These are phyloP conservation scores for Chlorociboria aeruginascens DNA, from an alignment of 495 filamentous ascomycete genomes.

Conservation along the genomic window DNA sequence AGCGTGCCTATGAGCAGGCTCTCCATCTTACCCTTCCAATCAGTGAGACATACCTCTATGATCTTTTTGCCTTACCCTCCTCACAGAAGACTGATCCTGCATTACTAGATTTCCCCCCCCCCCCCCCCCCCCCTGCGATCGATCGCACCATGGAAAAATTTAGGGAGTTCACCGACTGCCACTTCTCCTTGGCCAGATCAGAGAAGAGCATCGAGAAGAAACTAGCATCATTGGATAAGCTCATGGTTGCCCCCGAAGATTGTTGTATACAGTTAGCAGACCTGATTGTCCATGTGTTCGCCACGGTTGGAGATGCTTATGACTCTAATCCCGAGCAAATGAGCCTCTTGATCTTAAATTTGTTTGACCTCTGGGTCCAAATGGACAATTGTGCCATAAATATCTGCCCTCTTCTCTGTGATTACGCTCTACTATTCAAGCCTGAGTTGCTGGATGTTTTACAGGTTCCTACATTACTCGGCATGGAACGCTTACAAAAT, in stretches of 20 bases:
- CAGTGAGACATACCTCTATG: slow-evolving; percentile 25
- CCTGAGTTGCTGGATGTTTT: slow-evolving; percentile 30
- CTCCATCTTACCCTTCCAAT: slow-evolving; percentile 30
- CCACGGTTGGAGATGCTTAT: slow-evolving; percentile 27
- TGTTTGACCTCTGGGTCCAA: slow-evolving; percentile 11
- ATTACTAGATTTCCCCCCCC: slow-evolving; percentile 3
- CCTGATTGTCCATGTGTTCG: slow-evolving; percentile 26
- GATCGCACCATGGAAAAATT: slow-evolving; percentile 14
- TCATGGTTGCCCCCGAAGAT: background rate
- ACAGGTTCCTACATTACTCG: slow-evolving; percentile 19
- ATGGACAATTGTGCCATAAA: slow-evolving; percentile 6
- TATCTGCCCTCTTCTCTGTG: slow-evolving; percentile 3
- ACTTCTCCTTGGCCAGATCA: slow-evolving; percentile 21
- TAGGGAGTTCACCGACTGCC: slow-evolving; percentile 17
- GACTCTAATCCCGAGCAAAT: slow-evolving; percentile 29
- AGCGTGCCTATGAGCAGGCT: slow-evolving; percentile 19
- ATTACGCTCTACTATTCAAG: slow-evolving; percentile 5
- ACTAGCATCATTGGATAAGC: background rate
- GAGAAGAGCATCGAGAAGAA: slow-evolving; percentile 19
- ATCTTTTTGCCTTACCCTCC: slow-evolving; percentile 7
- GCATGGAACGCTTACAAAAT: slow-evolving; percentile 27
- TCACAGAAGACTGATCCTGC: slow-evolving; percentile 1
- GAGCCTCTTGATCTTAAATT: slow-evolving; percentile 10
- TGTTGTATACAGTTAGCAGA: slow-evolving; percentile 18
- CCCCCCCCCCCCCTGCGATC: too few relatives aligned